These are phyloP conservation scores for Wickerhamiella vanderwaltii DNA, from an alignment of 805 yeast genomes.

Conservation along the genomic window DNA sequence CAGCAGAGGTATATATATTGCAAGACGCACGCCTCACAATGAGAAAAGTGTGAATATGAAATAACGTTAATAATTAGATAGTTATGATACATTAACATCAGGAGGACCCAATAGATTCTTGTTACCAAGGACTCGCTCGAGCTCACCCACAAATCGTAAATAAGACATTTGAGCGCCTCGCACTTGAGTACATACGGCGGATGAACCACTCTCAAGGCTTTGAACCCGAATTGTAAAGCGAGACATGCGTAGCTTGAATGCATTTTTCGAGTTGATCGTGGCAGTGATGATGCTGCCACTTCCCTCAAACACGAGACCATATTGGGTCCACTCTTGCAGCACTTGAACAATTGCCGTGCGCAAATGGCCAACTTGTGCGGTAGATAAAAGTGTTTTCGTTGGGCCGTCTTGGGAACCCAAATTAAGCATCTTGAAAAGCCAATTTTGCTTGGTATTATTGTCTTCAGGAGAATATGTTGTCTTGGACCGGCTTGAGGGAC, in stretches of 20 bases:
- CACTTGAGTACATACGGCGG: slow-evolving; percentile 21
- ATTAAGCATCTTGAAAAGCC: slow-evolving; percentile 28
- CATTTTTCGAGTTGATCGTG: slow-evolving; percentile 26
- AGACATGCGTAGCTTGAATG: slow-evolving; percentile 26
- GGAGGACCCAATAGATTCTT: slow-evolving; percentile 11
- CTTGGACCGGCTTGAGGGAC: neutral
- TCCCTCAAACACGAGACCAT: slow-evolving; percentile 28
- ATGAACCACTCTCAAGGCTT: slow-evolving; percentile 16
- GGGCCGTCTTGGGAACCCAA: slow-evolving; percentile 13
- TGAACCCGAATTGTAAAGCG: slow-evolving; percentile 22
- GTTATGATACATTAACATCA: slow-evolving; percentile 2
- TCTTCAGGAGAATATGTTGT: slow-evolving; percentile 4
- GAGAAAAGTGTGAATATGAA: no score
- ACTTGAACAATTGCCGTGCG: slow-evolving; percentile 24
- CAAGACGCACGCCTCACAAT: no score
- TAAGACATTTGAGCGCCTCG: slow-evolving; percentile 25
- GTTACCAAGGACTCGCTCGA: slow-evolving; percentile 23
- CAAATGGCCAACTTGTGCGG: slow-evolving; percentile 22
- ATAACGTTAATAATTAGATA: no score
- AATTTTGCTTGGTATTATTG: slow-evolving; percentile 28
- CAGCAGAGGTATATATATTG: no score
- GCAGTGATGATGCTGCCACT: slow-evolving; percentile 24
- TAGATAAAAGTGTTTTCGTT: slow-evolving; percentile 22
- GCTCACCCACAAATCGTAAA: slow-evolving; percentile 23
- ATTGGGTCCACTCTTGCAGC: slow-evolving; percentile 28